phyloP scores from a whole-genome alignment of 176 grass and related monocot genomes.

The Poa annua region DNA sequence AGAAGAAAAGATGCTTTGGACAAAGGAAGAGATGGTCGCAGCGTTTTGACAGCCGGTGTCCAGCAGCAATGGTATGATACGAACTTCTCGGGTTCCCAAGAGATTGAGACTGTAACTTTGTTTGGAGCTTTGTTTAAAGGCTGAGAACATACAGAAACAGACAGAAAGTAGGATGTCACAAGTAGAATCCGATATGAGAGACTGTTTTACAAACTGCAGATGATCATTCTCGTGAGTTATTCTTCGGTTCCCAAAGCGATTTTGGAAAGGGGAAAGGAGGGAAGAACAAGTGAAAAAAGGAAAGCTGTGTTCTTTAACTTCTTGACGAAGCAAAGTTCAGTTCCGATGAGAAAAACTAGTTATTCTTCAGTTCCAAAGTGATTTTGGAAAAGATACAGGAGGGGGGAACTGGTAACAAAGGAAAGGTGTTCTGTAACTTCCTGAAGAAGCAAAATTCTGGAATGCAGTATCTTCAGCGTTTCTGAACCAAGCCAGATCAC shows the following conservation, averaged over 20 bases:
- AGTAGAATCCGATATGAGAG: constrained; percentile 30
- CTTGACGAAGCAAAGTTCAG: constrained; percentile 5
- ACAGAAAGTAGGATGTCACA: constrained; percentile 15
- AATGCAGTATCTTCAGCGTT: not conserved
- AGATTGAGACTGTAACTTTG: constrained; percentile 38
- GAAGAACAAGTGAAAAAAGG: not conserved
- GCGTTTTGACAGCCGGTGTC: constrained; percentile 29
- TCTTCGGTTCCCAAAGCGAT: constrained; percentile 19
- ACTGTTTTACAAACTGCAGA: not conserved
- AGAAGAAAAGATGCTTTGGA: not conserved
- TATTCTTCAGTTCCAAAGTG: constrained; percentile 26
- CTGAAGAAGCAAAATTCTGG: not conserved
- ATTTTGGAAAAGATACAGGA: constrained; percentile 23
- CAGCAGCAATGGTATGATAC: constrained; percentile 10
- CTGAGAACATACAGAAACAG: not conserved
- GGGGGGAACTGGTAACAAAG: not conserved
- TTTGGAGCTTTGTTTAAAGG: constrained; percentile 20
- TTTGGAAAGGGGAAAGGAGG: constrained; percentile 16
- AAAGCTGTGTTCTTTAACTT: not conserved
- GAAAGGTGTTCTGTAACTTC: not conserved
- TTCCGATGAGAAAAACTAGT: not conserved
- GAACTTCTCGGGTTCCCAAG: constrained; percentile 38
- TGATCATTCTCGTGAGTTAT: constrained; percentile 27
- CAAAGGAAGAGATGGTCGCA: not conserved
- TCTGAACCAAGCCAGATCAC: not conserved